Conservation (phyloP, 306 rosid genomes). For the Carpinus fangiana region DNA sequence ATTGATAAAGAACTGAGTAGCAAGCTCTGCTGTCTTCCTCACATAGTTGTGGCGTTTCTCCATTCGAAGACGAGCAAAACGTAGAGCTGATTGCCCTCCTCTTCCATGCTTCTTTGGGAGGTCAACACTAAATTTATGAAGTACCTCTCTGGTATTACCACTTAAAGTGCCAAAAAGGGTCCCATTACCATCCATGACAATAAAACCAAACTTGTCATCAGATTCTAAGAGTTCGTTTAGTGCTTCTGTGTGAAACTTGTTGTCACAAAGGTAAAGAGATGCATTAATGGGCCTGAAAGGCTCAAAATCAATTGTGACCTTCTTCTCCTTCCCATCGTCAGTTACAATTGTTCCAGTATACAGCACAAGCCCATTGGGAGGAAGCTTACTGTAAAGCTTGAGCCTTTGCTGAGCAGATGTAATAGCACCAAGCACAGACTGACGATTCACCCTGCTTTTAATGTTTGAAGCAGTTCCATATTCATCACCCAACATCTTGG, state of each 20-base stretch:
- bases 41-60: conserved; percentile 89
- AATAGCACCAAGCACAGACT: conserved; percentile 84
- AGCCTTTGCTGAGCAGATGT: conserved; percentile 90
- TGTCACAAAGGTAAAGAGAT: conserved; percentile 85
- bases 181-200: conserved; percentile 91
- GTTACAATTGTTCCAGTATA: conserved; percentile 86
- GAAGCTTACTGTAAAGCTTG: conserved; percentile 85
- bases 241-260: conserved; percentile 90
- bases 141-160: conserved; percentile 88
- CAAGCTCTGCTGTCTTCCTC: conserved; percentile 91
- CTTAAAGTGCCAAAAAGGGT: conserved; percentile 87
- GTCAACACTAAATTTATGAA: conserved; percentile 83
- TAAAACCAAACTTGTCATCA: conserved; percentile 90
- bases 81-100: conserved; percentile 93
- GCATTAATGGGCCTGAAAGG: conserved; percentile 89
- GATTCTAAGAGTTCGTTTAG: conserved; percentile 82
- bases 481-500: conserved; percentile 95
- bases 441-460: conserved; percentile 87
- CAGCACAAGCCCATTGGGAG: conserved; percentile 85
- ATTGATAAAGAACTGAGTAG: conserved; percentile 78
- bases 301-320: conserved; percentile 90
- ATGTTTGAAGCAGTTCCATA: conserved; percentile 94
- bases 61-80: conserved; percentile 93
- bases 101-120: conserved; percentile 88
- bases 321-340: conserved; percentile 91